A percentile compares a stretch with the other conserved stretches of the same genome.
These are phyloP conservation scores for Mycosphaerelloides madeirae DNA, from an alignment of 2,329 filamentous ascomycete species.

Conservation along the genomic window DNA sequence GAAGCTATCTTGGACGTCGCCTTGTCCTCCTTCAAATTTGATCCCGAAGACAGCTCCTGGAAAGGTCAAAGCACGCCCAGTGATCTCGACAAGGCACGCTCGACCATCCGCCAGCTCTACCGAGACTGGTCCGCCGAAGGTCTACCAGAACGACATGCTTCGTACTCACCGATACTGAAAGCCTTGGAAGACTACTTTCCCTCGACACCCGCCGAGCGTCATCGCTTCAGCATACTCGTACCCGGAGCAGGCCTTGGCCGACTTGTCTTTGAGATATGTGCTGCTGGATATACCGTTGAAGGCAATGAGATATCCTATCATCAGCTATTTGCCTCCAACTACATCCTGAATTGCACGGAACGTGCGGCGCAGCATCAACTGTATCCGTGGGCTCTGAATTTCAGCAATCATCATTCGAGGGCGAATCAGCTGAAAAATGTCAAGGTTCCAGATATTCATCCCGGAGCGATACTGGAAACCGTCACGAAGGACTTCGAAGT, in stretches of 20 bases:
- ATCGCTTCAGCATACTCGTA: constrained; percentile 65
- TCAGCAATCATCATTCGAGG: constrained; percentile 77
- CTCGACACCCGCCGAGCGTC: constrained; percentile 19
- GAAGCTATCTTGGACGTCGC: constrained; percentile 69
- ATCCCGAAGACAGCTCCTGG: constrained; percentile 53
- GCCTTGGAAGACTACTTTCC: constrained; percentile 54
- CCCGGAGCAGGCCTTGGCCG: constrained; percentile 87
- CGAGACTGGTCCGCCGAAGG: constrained; percentile 89
- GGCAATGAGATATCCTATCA: constrained; percentile 97
- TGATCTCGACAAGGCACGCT: constrained; percentile 87
- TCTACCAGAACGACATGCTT: constrained; percentile 64
- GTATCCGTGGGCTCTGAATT: constrained; percentile 80
- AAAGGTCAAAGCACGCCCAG: constrained; percentile 62
- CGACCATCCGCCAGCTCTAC: constrained; percentile 88
- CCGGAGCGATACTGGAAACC: constrained; percentile 34
- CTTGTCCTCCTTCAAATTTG: constrained; percentile 61
- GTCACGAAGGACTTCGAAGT: constrained; percentile 19
- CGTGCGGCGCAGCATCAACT: constrained; percentile 62
- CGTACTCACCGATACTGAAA: constrained; percentile 67
- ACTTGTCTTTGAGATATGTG: constrained; percentile 80
- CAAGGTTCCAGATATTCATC: constrained; percentile 68
- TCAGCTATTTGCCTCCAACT: constrained; percentile 78
- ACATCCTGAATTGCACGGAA: constrained; percentile 66
- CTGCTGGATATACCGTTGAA: constrained; percentile 65
- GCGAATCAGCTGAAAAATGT: constrained; percentile 70